A percentile compares a stretch with the other conserved stretches of the same genome.
These are phyloP conservation scores for Phytophthora parvispora DNA, from an alignment of 352 stramenopile species.

Conservation along the genomic window DNA sequence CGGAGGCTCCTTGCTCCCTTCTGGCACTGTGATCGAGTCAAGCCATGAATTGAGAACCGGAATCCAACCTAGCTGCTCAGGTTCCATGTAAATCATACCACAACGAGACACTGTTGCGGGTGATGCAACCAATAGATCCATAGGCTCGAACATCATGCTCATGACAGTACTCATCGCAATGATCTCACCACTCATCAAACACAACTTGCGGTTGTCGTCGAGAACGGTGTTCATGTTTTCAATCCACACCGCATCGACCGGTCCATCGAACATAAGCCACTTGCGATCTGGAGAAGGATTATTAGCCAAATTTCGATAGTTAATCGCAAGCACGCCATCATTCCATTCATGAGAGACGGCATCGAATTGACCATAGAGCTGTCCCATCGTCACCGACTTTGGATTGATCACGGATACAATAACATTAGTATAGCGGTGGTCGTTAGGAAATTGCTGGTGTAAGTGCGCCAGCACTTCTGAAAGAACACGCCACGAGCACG, in stretches of 20 bases:
- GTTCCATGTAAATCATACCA: constrained; percentile 97
- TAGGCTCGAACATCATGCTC: constrained; percentile 98
- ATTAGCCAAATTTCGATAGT: constrained; percentile 90
- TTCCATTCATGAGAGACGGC: constrained; percentile 96
- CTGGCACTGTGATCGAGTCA: constrained; percentile 62
- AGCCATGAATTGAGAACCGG: constrained; percentile 93
- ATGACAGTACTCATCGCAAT: constrained; percentile 96
- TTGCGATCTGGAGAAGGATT: constrained; percentile 85
- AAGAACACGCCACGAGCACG: constrained; percentile 91
- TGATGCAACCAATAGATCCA: constrained; percentile 95
- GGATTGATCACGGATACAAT: constrained; percentile 93
- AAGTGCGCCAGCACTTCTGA: constrained; percentile 90
- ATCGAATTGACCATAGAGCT: constrained; percentile 97
- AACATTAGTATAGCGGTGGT: constrained; percentile 81
- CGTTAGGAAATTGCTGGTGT: constrained; percentile 72
- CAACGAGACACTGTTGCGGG: constrained; percentile 94
- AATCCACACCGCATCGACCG: constrained; percentile 95
- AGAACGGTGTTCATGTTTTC: constrained; percentile 98
- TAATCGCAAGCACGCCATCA: constrained; percentile 95
- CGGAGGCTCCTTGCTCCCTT: constrained; percentile 25
- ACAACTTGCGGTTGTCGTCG: constrained; percentile 96
- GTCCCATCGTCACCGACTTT: constrained; percentile 95
- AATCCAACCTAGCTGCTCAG: constrained; percentile 92
- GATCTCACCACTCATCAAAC: constrained; percentile 95
- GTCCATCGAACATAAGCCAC: constrained; percentile 96